Percentiles rank a stretch among this genome's conserved stretches.
Evolutionary conservation across 768 basidiomycete species (phyloP).

Genomic region (Chalciporus pseudorubinellus): DNA sequence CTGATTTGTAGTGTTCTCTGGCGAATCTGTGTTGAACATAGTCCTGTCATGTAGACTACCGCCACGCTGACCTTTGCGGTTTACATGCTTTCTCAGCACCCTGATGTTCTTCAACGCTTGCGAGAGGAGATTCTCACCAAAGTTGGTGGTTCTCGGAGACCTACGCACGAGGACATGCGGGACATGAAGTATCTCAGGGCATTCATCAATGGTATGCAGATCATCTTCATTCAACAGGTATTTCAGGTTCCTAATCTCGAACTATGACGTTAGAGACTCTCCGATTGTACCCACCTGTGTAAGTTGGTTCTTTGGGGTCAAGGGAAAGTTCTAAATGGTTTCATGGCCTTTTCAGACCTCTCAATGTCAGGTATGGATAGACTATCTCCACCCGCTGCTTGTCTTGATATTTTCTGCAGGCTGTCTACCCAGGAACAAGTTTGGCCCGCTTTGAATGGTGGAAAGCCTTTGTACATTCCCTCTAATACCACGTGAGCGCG

Average conservation of each 20-base stretch:
- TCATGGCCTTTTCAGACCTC: constrained; percentile 19
- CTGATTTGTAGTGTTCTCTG: background rate
- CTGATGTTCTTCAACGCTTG: constrained; percentile 44
- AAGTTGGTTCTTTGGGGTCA: background rate
- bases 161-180: constrained; percentile 53
- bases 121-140: constrained; percentile 54
- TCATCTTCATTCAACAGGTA: background rate
- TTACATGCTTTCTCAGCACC: constrained; percentile 52
- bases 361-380: constrained; percentile 18
- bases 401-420: constrained; percentile 13
- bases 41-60: constrained; percentile 22
- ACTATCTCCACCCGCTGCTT: too few relatives aligned
- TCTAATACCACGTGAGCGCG: constrained; percentile 24
- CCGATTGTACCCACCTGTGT: constrained; percentile 32
- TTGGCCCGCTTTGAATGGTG: constrained; percentile 22
- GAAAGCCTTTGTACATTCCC: constrained; percentile 55
- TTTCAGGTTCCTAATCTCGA: constrained; percentile 1
- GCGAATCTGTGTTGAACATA: background rate
- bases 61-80: constrained; percentile 35
- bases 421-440: constrained; percentile 12
- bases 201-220: constrained; percentile 55
- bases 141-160: constrained; percentile 47
- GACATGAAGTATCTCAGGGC: constrained; percentile 65
- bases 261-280: constrained; percentile 25
- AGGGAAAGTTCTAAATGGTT: background rate